Base-by-base conservation (phyloP, 345 rosid species). In the Gossypium turneri region DNA sequence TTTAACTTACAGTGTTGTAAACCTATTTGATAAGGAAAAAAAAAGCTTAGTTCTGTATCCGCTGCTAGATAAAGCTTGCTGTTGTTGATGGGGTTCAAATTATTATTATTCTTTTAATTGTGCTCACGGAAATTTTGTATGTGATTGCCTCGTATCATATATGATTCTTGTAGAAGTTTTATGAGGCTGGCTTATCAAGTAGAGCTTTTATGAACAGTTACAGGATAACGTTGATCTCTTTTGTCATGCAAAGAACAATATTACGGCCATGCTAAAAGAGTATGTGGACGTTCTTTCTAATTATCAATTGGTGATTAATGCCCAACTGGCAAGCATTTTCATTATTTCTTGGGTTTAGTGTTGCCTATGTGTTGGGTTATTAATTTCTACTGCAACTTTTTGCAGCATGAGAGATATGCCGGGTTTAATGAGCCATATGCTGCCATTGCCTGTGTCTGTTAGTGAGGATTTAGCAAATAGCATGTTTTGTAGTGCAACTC, bases 391-490 rank as follows among this genome's bases (percentile, higher is more conserved):
- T 67, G 22, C 82, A 58, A 20, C 15, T 12, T 72, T 70, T 81
- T 70, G 82, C 89, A 94, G 98, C 76, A 88, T 92, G 94, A 84
- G 87, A 80, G 78, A 80, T 68, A 88, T 78, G 88, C 94, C 97
- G 56, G 94, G 95, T 80, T 85, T 92, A 80, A 92, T 94, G 97
- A 90, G 90, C 75, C 94, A 85, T 73, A 92, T 94, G 98, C 95
- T 90, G 60, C 93, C 97, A 38, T 85, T 94, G 68, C 90, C 88
- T 45, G 89, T 85, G 56, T 81, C 88, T 66, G 83, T 94, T 64
- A 68, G 84, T 38, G 93, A 88, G 75, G 87, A 91, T 82, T 91
- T 94, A 73, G 90, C 89, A 19, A 86, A 72, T 80, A 83, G 84
- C 80, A 60, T 91, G 73, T 77, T 89, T 73, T 89, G 86, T 56